A percentile compares a stretch with the other conserved stretches of the same genome.
These are phyloP conservation scores for Blastocystis sp. DNA, from an alignment of 352 stramenopile genomes.

Conservation along the genomic window DNA sequence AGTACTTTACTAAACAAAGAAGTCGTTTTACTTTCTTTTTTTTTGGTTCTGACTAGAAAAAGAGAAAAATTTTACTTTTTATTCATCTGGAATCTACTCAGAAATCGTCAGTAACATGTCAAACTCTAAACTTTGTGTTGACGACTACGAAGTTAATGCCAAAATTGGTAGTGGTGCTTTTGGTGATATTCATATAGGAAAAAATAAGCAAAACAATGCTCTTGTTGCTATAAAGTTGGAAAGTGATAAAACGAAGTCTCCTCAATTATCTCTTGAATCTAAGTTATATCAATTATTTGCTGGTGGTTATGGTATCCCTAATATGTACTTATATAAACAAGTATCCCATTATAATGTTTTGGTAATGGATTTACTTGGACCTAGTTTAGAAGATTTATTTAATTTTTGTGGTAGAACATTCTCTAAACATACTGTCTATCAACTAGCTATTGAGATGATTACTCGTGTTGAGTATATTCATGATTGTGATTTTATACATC, in stretches of 20 bases:
- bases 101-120: too few relatives aligned
- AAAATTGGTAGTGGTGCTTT: conserved; percentile 98
- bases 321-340: conserved; percentile 92
- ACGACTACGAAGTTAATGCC: conserved; percentile 92
- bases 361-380: conserved; percentile 94
- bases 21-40: too few relatives aligned
- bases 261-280: conserved; percentile 94
- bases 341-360: conserved; percentile 93
- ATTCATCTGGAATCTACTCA: too few relatives aligned
- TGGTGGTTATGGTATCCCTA: conserved; percentile 84
- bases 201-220: conserved; percentile 55
- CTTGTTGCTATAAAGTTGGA: conserved; percentile 98
- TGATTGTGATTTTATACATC: conserved; percentile 76
- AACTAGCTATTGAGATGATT: conserved; percentile 71
- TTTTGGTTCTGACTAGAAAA: too few relatives aligned
- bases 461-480: conserved; percentile 73
- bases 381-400: conserved; percentile 77
- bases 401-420: conserved; percentile 73
- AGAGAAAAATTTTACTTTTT: too few relatives aligned
- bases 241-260: conserved; percentile 66
- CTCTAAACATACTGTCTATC: conserved; percentile 69
- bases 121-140: too few relatives aligned
- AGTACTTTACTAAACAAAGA: too few relatives aligned
- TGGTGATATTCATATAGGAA: conserved; percentile 97
- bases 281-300: conserved; percentile 99